These are phyloP conservation scores for Hyphodiscus hymeniophilus DNA, from an alignment of 495 filamentous ascomycete species.

Conservation along the genomic window DNA sequence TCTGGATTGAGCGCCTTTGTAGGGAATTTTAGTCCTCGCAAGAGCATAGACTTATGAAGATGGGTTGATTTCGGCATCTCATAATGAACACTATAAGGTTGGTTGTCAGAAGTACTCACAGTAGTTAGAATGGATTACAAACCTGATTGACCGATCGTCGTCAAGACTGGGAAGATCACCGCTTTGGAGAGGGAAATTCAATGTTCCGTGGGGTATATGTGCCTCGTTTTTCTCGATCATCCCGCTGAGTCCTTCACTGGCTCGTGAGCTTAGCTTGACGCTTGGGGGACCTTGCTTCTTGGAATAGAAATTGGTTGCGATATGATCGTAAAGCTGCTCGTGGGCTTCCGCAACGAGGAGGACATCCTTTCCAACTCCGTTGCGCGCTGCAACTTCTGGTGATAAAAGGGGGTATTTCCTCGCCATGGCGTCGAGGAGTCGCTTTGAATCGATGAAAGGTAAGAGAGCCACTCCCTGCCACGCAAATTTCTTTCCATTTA, in stretches of 20 bases:
- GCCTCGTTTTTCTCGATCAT: conserved; percentile 69
- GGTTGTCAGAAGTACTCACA: conserved; percentile 25
- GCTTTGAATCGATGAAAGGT: conserved; percentile 91
- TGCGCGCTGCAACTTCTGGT: conserved; percentile 69
- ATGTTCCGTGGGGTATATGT: conserved; percentile 64
- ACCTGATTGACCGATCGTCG: conserved; percentile 78
- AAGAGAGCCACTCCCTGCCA: conserved; percentile 95
- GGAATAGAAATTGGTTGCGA: conserved; percentile 78
- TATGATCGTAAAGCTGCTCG: conserved; percentile 66
- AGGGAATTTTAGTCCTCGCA: conserved; percentile 71
- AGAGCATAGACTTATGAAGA: conserved; percentile 87
- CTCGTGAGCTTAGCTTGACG: conserved; percentile 60
- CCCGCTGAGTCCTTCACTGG: conserved; percentile 75
- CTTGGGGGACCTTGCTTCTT: conserved; percentile 64
- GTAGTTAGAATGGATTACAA: conserved; percentile 24
- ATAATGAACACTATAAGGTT: conserved; percentile 64
- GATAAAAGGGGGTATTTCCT: conserved; percentile 73
- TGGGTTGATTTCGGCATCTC: conserved; percentile 63
- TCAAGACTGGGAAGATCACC: conserved; percentile 68
- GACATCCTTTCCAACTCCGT: conserved; percentile 70
- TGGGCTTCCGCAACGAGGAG: conserved; percentile 78
- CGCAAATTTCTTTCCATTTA: conserved; percentile 97
- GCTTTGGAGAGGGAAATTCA: conserved; percentile 56
- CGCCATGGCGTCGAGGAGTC: conserved; percentile 74
- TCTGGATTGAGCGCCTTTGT: conserved; percentile 58